phyloP scores from a whole-genome alignment of 805 yeast species.

The Candida sphagnicola region DNA sequence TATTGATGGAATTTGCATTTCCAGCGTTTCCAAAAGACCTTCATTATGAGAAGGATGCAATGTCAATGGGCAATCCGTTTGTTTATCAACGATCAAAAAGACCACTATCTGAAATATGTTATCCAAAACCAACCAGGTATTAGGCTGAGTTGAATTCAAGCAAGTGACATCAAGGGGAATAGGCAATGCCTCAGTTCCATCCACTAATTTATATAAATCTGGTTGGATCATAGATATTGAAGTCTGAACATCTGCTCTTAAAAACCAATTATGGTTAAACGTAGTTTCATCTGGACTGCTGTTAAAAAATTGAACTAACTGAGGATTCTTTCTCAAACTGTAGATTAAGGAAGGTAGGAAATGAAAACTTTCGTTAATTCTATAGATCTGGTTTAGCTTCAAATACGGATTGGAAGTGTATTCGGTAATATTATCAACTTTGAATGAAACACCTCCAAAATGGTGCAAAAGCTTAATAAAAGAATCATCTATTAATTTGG shows the following conservation, averaged over 20 bases:
- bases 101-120: slow-evolving; percentile 22
- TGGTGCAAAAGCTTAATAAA: slow-evolving; percentile 22
- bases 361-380: slow-evolving; percentile 23
- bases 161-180: slow-evolving; percentile 16
- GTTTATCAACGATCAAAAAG: slow-evolving; percentile 12
- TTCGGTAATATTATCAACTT: slow-evolving; percentile 4
- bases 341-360: slow-evolving; percentile 28
- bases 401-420: slow-evolving; percentile 19
- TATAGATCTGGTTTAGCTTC: slow-evolving; percentile 12
- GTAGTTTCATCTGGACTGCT: slow-evolving; percentile 47
- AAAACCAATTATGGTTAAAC: slow-evolving; percentile 30
- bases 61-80: slow-evolving; percentile 8
- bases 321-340: slow-evolving; percentile 31
- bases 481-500: slow-evolving; percentile 21
- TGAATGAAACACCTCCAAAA: slow-evolving; percentile 23
- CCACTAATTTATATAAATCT: slow-evolving; percentile 15
- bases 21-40: slow-evolving; percentile 8
- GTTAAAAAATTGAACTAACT: slow-evolving; percentile 34
- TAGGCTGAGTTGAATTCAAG: slow-evolving; percentile 7
- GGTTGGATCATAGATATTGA: slow-evolving; percentile 28
- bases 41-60: slow-evolving; percentile 28
- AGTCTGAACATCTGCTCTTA: slow-evolving; percentile 12
- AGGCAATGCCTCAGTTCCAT: slow-evolving; percentile 2
- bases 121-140: slow-evolving; percentile 26
- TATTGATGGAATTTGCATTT: slow-evolving; percentile 12